Evolutionary conservation across 306 rosid genomes (phyloP).

Genomic region (Senna tora): DNA sequence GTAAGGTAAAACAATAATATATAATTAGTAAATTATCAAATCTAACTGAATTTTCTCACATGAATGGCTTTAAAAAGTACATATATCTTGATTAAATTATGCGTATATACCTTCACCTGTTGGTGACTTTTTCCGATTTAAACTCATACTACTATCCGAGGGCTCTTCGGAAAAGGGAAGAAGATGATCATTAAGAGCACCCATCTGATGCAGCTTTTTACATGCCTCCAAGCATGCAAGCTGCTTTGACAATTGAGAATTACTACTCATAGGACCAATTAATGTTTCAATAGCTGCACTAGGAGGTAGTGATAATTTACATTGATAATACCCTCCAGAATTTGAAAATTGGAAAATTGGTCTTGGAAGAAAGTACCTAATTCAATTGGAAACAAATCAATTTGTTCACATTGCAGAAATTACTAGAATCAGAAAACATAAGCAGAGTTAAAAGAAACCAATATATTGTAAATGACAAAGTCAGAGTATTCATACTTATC

Average conservation of each 20-base stretch:
- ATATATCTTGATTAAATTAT: not conserved
- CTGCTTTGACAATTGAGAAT: constrained; percentile 62
- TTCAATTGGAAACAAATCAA: constrained; percentile 34
- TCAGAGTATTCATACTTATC: constrained; percentile 49
- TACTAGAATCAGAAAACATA: not conserved
- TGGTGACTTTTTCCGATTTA: constrained; percentile 46
- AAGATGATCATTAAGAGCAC: constrained; percentile 71
- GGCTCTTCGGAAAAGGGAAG: constrained; percentile 52
- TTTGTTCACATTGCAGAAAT: not conserved
- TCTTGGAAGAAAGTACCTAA: constrained; percentile 59
- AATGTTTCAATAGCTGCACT: constrained; percentile 61
- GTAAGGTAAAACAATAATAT: not conserved
- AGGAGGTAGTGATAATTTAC: constrained; percentile 62
- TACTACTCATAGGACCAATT: constrained; percentile 59
- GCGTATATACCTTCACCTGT: constrained; percentile 55
- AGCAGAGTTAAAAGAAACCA: not conserved
- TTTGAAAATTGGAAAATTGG: constrained; percentile 52
- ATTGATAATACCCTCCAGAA: constrained; percentile 51
- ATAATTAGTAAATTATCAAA: not conserved
- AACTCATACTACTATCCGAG: constrained; percentile 30
- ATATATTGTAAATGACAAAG: not conserved
- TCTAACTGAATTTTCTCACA: not conserved
- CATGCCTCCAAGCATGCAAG: constrained; percentile 79
- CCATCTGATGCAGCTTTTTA: constrained; percentile 65
- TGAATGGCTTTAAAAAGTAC: not conserved